phyloP scores from a whole-genome alignment of 106 monocot species.

The Hemerocallis citrina region DNA sequence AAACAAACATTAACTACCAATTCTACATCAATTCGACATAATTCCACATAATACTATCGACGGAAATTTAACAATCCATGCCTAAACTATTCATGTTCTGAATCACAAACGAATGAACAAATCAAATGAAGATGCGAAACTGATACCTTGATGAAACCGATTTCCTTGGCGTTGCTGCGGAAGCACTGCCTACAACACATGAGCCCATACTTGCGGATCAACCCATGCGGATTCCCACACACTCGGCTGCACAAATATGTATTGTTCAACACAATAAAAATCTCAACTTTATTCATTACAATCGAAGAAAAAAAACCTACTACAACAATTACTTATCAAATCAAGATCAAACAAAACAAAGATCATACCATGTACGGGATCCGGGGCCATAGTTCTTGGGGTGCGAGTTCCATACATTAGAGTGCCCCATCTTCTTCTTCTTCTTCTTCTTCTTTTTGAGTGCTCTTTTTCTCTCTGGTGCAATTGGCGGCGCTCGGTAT shows the following conservation, averaged over 20 bases:
- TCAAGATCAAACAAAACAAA: not conserved
- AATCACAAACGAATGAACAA: not conserved
- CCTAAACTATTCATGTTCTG: too few species aligned
- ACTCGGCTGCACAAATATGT: constrained; percentile 29
- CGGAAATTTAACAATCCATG: too few species aligned
- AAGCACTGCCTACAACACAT: constrained; percentile 59
- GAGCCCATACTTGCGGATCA: constrained; percentile 46
- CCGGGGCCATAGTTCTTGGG: constrained; percentile 36
- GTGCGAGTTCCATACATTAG: constrained; percentile 34
- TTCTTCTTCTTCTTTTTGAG: not conserved
- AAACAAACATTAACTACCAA: too few species aligned
- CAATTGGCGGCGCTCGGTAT: too few species aligned
- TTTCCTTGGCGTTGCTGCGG: constrained; percentile 51
- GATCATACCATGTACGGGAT: constrained; percentile 15
- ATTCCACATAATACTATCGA: too few species aligned
- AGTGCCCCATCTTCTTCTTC: constrained; percentile 20
- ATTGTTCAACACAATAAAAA: not conserved
- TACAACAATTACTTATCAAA: not conserved
- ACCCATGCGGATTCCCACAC: constrained; percentile 37
- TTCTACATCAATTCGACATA: too few species aligned
- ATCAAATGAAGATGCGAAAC: not conserved
- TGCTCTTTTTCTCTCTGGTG: too few species aligned
- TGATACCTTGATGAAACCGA: constrained; percentile 52
- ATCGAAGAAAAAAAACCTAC: too few species aligned
- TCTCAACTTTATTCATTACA: too few species aligned